Evolutionary conservation across 352 stramenopile genomes (phyloP).

Genomic region (Blastocystis sp.): DNA sequence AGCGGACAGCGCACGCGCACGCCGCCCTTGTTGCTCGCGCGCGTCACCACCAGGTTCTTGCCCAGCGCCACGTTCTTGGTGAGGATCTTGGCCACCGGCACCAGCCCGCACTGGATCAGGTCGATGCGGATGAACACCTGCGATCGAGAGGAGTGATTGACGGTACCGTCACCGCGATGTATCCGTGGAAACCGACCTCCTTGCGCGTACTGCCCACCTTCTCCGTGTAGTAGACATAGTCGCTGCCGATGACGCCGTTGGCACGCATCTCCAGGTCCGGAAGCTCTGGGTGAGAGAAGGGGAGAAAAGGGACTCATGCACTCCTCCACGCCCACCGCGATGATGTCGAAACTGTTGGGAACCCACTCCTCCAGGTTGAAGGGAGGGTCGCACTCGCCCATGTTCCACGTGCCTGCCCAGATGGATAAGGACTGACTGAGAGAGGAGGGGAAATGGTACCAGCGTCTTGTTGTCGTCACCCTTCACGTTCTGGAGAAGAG

Average conservation of each 20-base stretch:
- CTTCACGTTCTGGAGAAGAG: constrained; percentile 22
- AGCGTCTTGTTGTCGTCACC: constrained; percentile 13
- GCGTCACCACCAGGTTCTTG: constrained; percentile 54
- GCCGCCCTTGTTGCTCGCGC: constrained; percentile 46
- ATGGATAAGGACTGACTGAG: constrained; percentile 23
- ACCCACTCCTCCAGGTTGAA: constrained; percentile 56
- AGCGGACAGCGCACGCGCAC: constrained; percentile 44
- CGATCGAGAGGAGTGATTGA: neutral
- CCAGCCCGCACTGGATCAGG: constrained; percentile 22
- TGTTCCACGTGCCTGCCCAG: constrained; percentile 56
- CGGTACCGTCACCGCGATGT: constrained; percentile 36
- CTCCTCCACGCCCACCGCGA: constrained; percentile 45
- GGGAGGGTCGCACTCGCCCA: constrained; percentile 52
- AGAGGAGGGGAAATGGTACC: neutral
- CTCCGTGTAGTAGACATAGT: constrained; percentile 10
- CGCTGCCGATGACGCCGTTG: constrained; percentile 15
- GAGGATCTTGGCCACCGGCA: neutral
- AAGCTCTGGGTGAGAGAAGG: neutral
- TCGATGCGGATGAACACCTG: constrained; percentile 54
- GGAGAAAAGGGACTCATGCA: constrained; percentile 29
- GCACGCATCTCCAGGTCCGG: constrained; percentile 15
- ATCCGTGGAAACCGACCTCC: constrained; percentile 55
- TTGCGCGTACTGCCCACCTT: constrained; percentile 54
- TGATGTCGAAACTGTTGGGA: constrained; percentile 40
- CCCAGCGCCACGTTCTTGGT: constrained; percentile 41